Evolutionary conservation across 257 asterid genomes (phyloP).

Genomic region (Mitragyna speciosa): DNA sequence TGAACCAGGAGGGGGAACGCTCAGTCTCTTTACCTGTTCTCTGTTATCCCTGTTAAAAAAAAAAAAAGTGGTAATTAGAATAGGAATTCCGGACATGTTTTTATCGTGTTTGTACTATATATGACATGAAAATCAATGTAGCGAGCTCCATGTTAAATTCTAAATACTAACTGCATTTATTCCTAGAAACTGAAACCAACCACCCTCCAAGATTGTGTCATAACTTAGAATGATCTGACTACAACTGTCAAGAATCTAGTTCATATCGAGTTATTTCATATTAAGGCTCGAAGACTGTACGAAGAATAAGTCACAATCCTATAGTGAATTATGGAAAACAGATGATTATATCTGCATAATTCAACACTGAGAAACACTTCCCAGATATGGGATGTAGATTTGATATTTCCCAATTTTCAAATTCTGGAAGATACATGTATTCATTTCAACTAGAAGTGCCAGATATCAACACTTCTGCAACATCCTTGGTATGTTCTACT

Average conservation of each 20-base stretch:
- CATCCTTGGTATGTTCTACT: not conserved
- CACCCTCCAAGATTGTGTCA: no score
- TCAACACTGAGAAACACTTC: no score
- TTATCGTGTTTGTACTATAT: not conserved
- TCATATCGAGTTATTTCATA: no score
- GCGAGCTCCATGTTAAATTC: not conserved
- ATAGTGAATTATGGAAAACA: no score
- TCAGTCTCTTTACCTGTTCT: slow-evolving; percentile 16
- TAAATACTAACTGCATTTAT: no score
- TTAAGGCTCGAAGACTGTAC: no score
- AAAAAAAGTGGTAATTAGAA: not conserved
- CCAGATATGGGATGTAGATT: not conserved
- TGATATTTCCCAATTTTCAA: not conserved
- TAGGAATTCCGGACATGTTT: not conserved
- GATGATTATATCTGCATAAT: not conserved
- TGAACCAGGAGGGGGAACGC: slow-evolving; percentile 16
- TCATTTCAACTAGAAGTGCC: not conserved
- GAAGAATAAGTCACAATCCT: no score
- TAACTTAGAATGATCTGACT: no score
- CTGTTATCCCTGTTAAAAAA: slow-evolving; percentile 20
- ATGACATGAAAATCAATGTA: not conserved
- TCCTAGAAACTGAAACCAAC: no score
- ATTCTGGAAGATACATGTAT: not conserved
- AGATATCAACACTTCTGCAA: not conserved
- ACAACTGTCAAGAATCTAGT: no score